Evolutionary conservation across 768 basidiomycete genomes (phyloP).

Genomic region (Galerina sulciceps): DNA sequence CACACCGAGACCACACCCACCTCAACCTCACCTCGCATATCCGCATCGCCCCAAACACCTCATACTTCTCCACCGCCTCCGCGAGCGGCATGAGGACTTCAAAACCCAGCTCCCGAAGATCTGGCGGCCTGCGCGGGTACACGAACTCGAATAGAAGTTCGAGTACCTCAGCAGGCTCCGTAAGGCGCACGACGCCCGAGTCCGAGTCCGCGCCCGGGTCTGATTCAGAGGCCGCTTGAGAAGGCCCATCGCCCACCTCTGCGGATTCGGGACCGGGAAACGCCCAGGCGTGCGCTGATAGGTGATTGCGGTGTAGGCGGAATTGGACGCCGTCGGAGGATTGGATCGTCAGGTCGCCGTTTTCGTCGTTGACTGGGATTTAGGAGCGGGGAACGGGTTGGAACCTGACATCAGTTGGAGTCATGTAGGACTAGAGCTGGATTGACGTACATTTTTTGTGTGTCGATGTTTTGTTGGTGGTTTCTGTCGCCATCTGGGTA

Average conservation of each 20-base stretch:
- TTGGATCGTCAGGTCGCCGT: constrained; percentile 3
- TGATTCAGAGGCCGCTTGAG: no score
- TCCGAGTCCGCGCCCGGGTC: no score
- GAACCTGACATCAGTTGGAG: no score
- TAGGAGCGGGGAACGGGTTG: no score
- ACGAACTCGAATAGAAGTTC: constrained; percentile 30
- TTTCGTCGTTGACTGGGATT: constrained; percentile 20
- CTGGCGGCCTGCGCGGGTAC: constrained; percentile 22
- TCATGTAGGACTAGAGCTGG: no score
- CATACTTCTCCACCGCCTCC: constrained; percentile 26
- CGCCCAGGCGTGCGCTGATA: constrained; percentile 3
- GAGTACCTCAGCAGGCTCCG: constrained; percentile 20
- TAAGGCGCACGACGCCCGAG: constrained; percentile 14
- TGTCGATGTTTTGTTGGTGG: no score
- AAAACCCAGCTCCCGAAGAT: constrained; percentile 1
- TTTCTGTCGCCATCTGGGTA: no score
- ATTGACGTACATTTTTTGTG: no score
- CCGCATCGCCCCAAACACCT: constrained; percentile 23
- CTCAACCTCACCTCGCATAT: constrained; percentile 15
- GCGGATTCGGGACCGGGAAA: constrained; percentile 13
- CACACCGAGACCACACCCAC: background rate
- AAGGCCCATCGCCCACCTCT: background rate
- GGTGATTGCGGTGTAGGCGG: constrained; percentile 5
- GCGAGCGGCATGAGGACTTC: constrained; percentile 13
- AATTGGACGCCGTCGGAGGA: constrained; percentile 10